A percentile compares a stretch with the other conserved stretches of the same genome.
Conservation (phyloP, 441 rosid species). For the Omphalea diandra region DNA sequence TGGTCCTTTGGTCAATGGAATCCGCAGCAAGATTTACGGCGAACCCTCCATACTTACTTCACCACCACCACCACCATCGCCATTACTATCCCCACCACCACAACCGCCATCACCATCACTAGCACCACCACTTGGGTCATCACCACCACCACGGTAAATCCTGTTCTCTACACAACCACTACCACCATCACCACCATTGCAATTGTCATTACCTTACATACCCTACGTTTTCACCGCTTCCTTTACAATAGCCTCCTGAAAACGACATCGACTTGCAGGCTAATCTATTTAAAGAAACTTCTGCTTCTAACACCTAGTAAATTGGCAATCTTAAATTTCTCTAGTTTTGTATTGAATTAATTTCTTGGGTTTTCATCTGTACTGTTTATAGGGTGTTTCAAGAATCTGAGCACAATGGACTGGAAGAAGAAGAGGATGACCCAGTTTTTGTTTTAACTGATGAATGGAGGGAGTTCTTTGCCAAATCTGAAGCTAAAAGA, state of each 20-base stretch:
- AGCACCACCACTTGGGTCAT: too few relatives aligned
- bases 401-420: constrained; percentile 32
- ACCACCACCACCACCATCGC: constrained; percentile 8
- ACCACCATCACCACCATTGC: constrained; percentile 21
- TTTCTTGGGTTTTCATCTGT: constrained; percentile 8
- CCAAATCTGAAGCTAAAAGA: constrained; percentile 61
- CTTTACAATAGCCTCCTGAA: constrained; percentile 14
- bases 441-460: constrained; percentile 57
- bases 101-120: constrained; percentile 8
- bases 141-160: neutral
- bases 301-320: constrained; percentile 27
- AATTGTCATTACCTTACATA: constrained; percentile 14
- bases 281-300: constrained; percentile 7
- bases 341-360: neutral
- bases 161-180: constrained; percentile 12
- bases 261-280: constrained; percentile 18
- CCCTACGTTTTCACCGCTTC: constrained; percentile 21
- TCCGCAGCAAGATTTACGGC: neutral
- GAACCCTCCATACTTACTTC: constrained; percentile 3
- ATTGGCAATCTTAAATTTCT: constrained; percentile 13
- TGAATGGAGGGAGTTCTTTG: constrained; percentile 67
- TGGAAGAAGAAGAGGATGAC: constrained; percentile 40
- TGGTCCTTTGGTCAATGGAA: constrained; percentile 27
- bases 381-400: constrained; percentile 29
- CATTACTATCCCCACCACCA: neutral